A percentile compares a stretch with the other conserved stretches of the same genome.
Conservation (phyloP, 371 early-diverging fungal species). For the Entomophthora muscae region DNA sequence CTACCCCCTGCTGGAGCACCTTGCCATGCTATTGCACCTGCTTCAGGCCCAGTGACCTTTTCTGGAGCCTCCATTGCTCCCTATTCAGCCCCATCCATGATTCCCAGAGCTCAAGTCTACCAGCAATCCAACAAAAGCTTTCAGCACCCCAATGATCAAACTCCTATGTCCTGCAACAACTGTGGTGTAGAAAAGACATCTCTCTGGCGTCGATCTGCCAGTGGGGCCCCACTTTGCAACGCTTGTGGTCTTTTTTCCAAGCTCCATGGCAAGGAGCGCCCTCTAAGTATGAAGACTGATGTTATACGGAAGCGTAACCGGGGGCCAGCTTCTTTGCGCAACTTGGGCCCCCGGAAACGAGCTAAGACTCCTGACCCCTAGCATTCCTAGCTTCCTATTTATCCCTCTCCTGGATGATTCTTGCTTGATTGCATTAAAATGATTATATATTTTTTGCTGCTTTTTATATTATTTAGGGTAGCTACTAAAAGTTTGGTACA, state of each 20-base stretch:
- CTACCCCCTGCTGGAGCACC: not conserved
- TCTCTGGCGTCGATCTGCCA: constrained; percentile 83
- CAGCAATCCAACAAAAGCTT: not conserved
- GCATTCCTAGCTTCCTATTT: too few relatives aligned
- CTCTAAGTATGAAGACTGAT: constrained; percentile 57
- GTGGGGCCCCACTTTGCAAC: constrained; percentile 41
- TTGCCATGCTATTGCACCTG: not conserved
- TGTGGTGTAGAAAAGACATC: constrained; percentile 85
- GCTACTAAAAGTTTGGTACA: too few relatives aligned
- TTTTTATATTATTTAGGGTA: too few relatives aligned
- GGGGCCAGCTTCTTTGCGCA: not conserved
- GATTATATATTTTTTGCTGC: too few relatives aligned
- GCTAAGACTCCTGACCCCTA: not conserved
- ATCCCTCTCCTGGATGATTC: too few relatives aligned
- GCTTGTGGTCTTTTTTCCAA: constrained; percentile 54
- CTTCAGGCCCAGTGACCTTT: too few relatives aligned
- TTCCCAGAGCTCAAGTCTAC: not conserved
- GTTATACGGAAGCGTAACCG: constrained; percentile 74
- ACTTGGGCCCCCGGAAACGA: not conserved
- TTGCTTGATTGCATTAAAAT: too few relatives aligned
- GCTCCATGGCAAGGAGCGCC: constrained; percentile 73
- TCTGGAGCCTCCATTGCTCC: too few relatives aligned
- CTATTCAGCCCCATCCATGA: not conserved
- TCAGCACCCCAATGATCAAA: not conserved
- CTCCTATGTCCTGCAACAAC: constrained; percentile 51